These are phyloP conservation scores for Penicillium sp. DNA, from an alignment of 2,329 filamentous ascomycete species.

Conservation along the genomic window DNA sequence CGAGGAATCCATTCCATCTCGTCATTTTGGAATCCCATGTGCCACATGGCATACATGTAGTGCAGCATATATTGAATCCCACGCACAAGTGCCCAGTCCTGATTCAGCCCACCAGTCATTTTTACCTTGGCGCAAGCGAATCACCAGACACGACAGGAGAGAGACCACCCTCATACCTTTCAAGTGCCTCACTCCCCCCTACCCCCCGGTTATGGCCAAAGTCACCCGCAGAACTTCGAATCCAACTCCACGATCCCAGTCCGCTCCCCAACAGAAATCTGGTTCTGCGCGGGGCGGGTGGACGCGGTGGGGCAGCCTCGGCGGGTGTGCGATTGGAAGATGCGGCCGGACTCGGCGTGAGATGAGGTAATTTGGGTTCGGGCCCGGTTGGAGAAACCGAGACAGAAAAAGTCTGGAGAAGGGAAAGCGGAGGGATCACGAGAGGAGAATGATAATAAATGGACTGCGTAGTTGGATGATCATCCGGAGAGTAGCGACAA, in stretches of 20 bases:
- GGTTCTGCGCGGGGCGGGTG: conserved; percentile 9
- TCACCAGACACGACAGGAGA: background rate
- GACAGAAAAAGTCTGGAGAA: background rate
- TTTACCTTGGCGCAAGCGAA: background rate
- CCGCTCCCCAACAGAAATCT: conserved; percentile 1
- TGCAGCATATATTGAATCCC: background rate
- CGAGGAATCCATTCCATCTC: too few species aligned
- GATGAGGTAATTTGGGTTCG: conserved; percentile 14
- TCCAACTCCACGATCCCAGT: too few species aligned
- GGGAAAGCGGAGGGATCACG: background rate
- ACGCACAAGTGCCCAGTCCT: background rate
- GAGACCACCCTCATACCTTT: too few species aligned
- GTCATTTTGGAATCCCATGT: too few species aligned
- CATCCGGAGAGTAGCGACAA: too few species aligned
- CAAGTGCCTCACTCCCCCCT: too few species aligned
- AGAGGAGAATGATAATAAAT: background rate
- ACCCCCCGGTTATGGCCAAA: too few species aligned
- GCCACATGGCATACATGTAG: background rate
- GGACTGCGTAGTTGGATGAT: background rate
- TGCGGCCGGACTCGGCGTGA: conserved; percentile 9
- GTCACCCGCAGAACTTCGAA: too few species aligned
- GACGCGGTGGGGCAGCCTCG: conserved; percentile 20
- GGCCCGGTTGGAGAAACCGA: background rate
- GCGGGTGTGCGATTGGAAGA: conserved; percentile 20
- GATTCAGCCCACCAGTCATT: background rate